Evolutionary conservation across 2,329 filamentous ascomycete species (phyloP), one percentile per base, ranked within the genome.

Genomic region (Stachybotrys elegans): DNA sequence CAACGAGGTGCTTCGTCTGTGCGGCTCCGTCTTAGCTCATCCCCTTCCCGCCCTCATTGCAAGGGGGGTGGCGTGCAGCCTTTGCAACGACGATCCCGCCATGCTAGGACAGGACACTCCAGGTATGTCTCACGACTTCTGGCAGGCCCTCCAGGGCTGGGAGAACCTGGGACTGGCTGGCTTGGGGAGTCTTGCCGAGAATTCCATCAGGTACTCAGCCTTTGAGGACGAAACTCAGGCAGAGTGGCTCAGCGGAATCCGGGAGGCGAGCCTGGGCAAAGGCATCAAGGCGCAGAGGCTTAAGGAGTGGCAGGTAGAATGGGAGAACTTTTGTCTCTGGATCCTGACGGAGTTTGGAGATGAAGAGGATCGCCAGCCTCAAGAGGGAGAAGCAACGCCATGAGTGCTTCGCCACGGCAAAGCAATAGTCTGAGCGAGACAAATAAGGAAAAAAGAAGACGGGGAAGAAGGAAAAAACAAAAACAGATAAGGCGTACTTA

Each of bases 301-400:
- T 63, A 81, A 81, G 61, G 76, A 91, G 62, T 96, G 91, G 88
- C 78, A 79, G 40, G 68, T 80, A 27, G 80, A 87, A 53, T 97
- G 91, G 81, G 92, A 97, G 70, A 76, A 80, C 57, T 97, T 93
- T 60, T 97, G 91, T 59, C 75, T 89, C 43, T 96, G 90, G 90
- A 75, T 97, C 36, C 85, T 95, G 9, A 73, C 82, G 29, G 87
- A 95, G 67, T 95, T 78, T 55, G 75, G 71, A 8, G 72, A 75
- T 1, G 81, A 91, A 64, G 92, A 79, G 43, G 71, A 62, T 25
- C 56, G 44, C 0, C 57, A 61, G 12, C n/a, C 8, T 16, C 9
- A 34, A 17, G 53, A 49, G 9, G 45, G 42, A n/a, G n/a, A n/a
- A n/a, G n/a, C n/a, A n/a, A n/a, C n/a, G n/a, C n/a, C n/a, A n/a